These are phyloP conservation scores for Cyberlindnera xylosilytica DNA, from an alignment of 805 yeast genomes.

Conservation along the genomic window DNA sequence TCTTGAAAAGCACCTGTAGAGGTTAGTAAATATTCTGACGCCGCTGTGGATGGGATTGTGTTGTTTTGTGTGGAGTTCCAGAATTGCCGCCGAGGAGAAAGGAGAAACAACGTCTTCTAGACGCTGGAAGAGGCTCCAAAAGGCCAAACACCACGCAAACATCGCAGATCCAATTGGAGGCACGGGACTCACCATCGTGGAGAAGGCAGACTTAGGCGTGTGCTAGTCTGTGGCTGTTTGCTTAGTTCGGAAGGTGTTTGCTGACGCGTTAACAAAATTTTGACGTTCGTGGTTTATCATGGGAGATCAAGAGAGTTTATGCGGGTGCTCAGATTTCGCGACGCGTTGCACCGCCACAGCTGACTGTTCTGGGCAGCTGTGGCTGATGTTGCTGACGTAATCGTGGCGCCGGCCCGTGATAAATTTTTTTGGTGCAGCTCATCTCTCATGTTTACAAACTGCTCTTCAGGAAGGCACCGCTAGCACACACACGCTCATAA, in stretches of 20 bases:
- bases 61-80: not conserved
- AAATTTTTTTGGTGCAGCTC: slow-evolving; percentile 3
- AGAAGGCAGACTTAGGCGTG: not conserved
- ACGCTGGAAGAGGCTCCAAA: too few species aligned
- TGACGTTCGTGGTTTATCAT: slow-evolving; percentile 1
- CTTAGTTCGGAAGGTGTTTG: not conserved
- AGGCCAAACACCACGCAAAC: too few species aligned
- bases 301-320: slow-evolving; percentile 1
- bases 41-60: not conserved
- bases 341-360: not conserved
- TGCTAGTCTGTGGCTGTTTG: not conserved
- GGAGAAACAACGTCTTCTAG: not conserved
- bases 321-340: slow-evolving; percentile 1
- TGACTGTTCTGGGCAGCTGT: not conserved
- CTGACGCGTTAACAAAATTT: slow-evolving; percentile 1
- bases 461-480: too few species aligned
- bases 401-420: not conserved
- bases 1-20: slow-evolving; percentile 65
- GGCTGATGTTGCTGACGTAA: not conserved
- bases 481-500: too few species aligned
- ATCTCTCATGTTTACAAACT: too few species aligned
- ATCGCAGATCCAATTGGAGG: not conserved
- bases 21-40: slow-evolving; percentile 10
- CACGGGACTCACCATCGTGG: not conserved
- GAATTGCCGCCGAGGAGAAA: not conserved